phyloP scores from a whole-genome alignment of 805 yeast species.

The Yamadazyma paraphyllophila region DNA sequence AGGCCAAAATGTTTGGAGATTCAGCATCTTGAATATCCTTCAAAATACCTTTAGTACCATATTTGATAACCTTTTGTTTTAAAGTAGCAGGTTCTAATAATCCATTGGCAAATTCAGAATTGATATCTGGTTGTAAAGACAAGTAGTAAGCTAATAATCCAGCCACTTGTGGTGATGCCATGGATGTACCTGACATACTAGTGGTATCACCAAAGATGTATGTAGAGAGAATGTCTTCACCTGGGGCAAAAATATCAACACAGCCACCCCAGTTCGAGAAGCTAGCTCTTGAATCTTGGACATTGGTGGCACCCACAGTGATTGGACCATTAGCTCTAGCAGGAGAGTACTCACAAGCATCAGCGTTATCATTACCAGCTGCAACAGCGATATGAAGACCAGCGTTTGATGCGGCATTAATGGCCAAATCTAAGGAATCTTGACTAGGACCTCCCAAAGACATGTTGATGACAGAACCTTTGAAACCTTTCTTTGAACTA shows the following conservation, averaged over 20 bases:
- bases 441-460: slow-evolving; percentile 60
- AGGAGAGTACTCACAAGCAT: slow-evolving; percentile 60
- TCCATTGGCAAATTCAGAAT: slow-evolving; percentile 46
- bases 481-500: slow-evolving; percentile 41
- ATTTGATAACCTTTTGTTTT: slow-evolving; percentile 51
- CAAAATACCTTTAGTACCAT: slow-evolving; percentile 49
- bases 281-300: slow-evolving; percentile 45
- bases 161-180: slow-evolving; percentile 62
- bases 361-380: slow-evolving; percentile 61
- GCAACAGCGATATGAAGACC: slow-evolving; percentile 62
- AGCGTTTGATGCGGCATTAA: slow-evolving; percentile 55
- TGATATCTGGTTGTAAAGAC: slow-evolving; percentile 52
- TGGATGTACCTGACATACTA: slow-evolving; percentile 58
- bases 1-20: slow-evolving; percentile 60
- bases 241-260: slow-evolving; percentile 56
- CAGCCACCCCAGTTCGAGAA: slow-evolving; percentile 55
- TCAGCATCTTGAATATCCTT: slow-evolving; percentile 44
- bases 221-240: slow-evolving; percentile 54
- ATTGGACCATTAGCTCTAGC: slow-evolving; percentile 56
- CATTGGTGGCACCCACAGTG: slow-evolving; percentile 51
- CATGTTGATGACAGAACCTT: slow-evolving; percentile 63
- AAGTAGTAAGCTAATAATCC: slow-evolving; percentile 57
- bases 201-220: slow-evolving; percentile 57
- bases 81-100: slow-evolving; percentile 51
- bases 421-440: slow-evolving; percentile 55